Evolutionary conservation across 2,329 filamentous ascomycete species (phyloP).

Genomic region (Ceratocystis smalleyi): DNA sequence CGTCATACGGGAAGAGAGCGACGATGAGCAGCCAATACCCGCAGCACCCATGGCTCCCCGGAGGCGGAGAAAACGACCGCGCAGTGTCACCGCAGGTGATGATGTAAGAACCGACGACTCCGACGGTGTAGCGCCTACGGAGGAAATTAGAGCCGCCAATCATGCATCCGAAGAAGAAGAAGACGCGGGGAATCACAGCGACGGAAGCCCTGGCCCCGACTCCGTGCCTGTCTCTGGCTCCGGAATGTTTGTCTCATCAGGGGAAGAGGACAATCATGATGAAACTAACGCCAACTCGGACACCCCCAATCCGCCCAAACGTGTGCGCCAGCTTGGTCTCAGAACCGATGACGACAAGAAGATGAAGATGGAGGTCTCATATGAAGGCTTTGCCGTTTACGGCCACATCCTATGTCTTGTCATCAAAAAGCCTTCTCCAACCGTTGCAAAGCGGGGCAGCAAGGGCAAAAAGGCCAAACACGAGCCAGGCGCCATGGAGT

Average conservation of each 20-base stretch:
- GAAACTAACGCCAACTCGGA: constrained; percentile 22
- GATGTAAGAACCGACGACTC: background rate
- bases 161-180: background rate
- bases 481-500: constrained; percentile 61
- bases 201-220: too few species aligned
- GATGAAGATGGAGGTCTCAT: constrained; percentile 66
- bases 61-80: background rate
- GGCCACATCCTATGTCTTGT: constrained; percentile 84
- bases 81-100: background rate
- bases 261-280: constrained; percentile 9
- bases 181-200: background rate
- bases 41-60: constrained; percentile 24
- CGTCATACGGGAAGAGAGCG: constrained; percentile 22
- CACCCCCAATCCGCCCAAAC: constrained; percentile 26
- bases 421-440: constrained; percentile 54
- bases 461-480: constrained; percentile 28
- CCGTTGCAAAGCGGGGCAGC: constrained; percentile 20
- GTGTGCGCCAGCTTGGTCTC: constrained; percentile 26
- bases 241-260: constrained; percentile 10
- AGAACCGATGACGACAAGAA: constrained; percentile 72
- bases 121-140: background rate
- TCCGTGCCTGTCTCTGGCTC: background rate
- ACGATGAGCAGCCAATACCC: constrained; percentile 20
- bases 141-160: background rate
- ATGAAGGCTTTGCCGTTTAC: constrained; percentile 93